Base-by-base conservation (phyloP, 2,329 filamentous ascomycete species). In the Boeremia exigua region DNA sequence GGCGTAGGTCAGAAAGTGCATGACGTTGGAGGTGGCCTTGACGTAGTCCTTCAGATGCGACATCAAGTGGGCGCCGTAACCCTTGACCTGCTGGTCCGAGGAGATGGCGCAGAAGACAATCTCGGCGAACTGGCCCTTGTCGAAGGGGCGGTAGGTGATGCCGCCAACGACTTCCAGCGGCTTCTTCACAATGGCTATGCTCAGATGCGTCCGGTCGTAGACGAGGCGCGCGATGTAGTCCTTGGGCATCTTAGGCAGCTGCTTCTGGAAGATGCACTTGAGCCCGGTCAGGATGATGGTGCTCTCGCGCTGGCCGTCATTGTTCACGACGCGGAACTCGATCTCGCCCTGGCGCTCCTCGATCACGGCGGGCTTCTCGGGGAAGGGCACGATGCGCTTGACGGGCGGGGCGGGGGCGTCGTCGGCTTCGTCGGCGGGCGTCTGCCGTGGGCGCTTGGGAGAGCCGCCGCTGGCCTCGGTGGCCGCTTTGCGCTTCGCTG, bases 101-200 rank as follows among this genome's bases (percentile, higher is more conserved):
- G 91, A 96, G 68, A 99, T 96, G 65, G 95, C 95, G 75, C 94
- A 99, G 73, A 99, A 99, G 54, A 99, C 95, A 67, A 99, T 99
- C 79, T 99, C 95, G 62, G 95, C 95, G 71, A 99, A 99, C 67
- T 90, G 86, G 49, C 94, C 90, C 51, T 89, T 88, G 71, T 93
- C 92, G 79, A 99, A 99, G 0, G 93, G 93, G 12, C 94, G 88
- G 77, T 96, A 99, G 19, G 95, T 97, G 71, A 99, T 98, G 56
- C 95, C 95, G 60, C 93, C 85, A 32, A 96, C 90, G n/a, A 96
- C 92, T 70, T 97, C 92, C 45, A 97, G 82, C 0, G 95, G 94
- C 68, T 96, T 93, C 81, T 98, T 98, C 67, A 98, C 91, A 70
- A 99, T 98, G 19, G 95, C 95, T 67, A 99, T 96, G 34, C 92